These are phyloP conservation scores for Camillea tinctor DNA, from an alignment of 2,329 filamentous ascomycete genomes.

Conservation along the genomic window DNA sequence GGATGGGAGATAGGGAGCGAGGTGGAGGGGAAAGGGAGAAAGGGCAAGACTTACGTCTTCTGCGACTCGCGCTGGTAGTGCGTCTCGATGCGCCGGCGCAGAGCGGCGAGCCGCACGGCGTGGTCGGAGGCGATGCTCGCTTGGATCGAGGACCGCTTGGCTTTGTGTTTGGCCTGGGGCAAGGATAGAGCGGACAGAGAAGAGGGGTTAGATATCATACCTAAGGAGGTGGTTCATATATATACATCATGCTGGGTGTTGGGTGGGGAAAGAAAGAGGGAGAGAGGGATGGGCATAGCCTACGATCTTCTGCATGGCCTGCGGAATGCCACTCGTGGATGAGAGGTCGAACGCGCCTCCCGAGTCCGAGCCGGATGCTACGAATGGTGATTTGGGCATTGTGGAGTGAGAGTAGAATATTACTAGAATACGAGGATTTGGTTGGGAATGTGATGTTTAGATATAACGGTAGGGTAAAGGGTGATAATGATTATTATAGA, in stretches of 20 bases:
- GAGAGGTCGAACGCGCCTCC: constrained; percentile 9
- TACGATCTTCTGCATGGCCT: constrained; percentile 27
- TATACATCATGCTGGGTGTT: too few relatives aligned
- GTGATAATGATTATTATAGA: too few relatives aligned
- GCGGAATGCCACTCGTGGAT: constrained; percentile 7
- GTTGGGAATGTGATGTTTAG: too few relatives aligned
- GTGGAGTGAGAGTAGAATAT: too few relatives aligned
- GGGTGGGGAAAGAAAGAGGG: not conserved
- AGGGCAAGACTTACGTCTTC: constrained; percentile 26
- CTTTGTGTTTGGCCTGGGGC: constrained; percentile 21
- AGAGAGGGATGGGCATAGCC: not conserved
- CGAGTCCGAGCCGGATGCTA: constrained; percentile 9
- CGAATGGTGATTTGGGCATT: not conserved
- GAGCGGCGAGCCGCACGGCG: constrained; percentile 7
- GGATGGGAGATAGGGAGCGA: not conserved
- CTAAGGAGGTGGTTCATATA: too few relatives aligned
- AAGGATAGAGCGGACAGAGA: constrained; percentile 9
- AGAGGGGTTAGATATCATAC: too few relatives aligned
- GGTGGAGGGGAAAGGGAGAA: not conserved
- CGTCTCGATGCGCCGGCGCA: constrained; percentile 17
- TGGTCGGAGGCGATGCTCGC: constrained; percentile 18
- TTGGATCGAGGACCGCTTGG: constrained; percentile 16
- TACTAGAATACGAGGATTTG: too few relatives aligned
- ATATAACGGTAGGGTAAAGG: too few relatives aligned
- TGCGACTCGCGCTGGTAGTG: constrained; percentile 16